Conservation (phyloP, 352 stramenopile genomes). For the Thraustochytrium striatum region DNA sequence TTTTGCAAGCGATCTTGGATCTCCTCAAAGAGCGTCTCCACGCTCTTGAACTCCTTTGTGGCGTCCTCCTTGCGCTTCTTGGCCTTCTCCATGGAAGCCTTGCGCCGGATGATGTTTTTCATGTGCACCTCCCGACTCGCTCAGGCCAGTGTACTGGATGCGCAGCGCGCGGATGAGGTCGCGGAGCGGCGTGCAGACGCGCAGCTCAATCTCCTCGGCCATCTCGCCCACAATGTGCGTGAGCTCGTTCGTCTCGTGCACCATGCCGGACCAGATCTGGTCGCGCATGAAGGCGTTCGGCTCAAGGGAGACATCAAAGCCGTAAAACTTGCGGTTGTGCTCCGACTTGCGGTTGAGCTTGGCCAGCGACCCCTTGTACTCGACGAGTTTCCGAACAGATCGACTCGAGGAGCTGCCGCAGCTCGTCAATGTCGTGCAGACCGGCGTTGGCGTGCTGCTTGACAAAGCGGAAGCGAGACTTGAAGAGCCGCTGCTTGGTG, state of each 20-base stretch:
- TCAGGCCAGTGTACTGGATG: background rate
- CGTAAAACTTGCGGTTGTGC: background rate
- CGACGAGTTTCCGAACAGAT: background rate
- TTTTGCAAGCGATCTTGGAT: constrained; percentile 12
- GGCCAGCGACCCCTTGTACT: constrained; percentile 5
- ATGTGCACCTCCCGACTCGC: constrained; percentile 21
- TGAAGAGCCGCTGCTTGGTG: constrained; percentile 43
- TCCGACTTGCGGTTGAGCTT: background rate
- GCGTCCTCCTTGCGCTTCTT: constrained; percentile 33
- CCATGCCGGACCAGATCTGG: background rate
- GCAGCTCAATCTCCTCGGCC: background rate
- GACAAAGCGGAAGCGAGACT: constrained; percentile 23
- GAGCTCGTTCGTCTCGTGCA: background rate
- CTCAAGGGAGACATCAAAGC: background rate
- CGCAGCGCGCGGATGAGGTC: constrained; percentile 7
- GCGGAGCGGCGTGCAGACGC: background rate
- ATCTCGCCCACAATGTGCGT: background rate
- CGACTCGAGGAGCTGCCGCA: background rate
- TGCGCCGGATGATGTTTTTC: background rate
- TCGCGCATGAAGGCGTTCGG: constrained; percentile 13
- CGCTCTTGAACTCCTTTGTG: background rate
- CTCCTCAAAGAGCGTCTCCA: background rate
- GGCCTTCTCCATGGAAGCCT: constrained; percentile 14
- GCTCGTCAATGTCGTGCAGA: constrained; percentile 6
- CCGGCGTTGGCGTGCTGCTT: constrained; percentile 15